phyloP scores from a whole-genome alignment of 2,329 filamentous ascomycete species.

The Aspergillus fijiensis region DNA sequence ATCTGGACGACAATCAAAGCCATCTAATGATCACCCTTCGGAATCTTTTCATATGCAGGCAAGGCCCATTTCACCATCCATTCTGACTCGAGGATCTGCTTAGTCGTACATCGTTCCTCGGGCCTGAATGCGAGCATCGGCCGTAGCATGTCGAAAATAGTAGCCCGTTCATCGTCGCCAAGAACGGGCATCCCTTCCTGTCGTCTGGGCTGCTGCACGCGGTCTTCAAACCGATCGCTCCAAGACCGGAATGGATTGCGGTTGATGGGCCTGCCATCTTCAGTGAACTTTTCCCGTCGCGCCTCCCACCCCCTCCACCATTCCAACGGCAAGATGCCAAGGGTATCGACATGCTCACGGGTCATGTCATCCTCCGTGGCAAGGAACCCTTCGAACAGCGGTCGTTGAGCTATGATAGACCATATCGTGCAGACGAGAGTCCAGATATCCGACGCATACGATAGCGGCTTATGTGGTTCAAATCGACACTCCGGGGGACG shows the following conservation, averaged over 20 bases:
- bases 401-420: constrained; percentile 32
- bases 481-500: constrained; percentile 41
- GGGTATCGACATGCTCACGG: constrained; percentile 32
- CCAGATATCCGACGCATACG: constrained; percentile 42
- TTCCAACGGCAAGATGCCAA: constrained; percentile 31
- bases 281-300: constrained; percentile 21
- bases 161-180: constrained; percentile 10
- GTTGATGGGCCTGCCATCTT: constrained; percentile 27
- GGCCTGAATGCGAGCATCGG: constrained; percentile 30
- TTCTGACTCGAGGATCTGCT: constrained; percentile 28
- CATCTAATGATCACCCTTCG: too few species aligned
- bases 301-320: constrained; percentile 30
- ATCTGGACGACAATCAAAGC: too few species aligned
- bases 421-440: constrained; percentile 42
- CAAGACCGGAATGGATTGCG: constrained; percentile 22
- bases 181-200: constrained; percentile 13
- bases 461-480: constrained; percentile 34
- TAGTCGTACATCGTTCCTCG: constrained; percentile 24
- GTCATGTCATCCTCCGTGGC: constrained; percentile 31
- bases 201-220: constrained; percentile 29
- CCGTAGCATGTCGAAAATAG: constrained; percentile 27
- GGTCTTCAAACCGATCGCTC: constrained; percentile 27
- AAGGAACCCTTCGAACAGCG: constrained; percentile 31
- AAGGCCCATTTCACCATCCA: constrained; percentile 35
- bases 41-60: constrained; percentile 22